These are phyloP conservation scores for Scutellaria baicalensis DNA, from an alignment of 257 asterid genomes.

Conservation along the genomic window DNA sequence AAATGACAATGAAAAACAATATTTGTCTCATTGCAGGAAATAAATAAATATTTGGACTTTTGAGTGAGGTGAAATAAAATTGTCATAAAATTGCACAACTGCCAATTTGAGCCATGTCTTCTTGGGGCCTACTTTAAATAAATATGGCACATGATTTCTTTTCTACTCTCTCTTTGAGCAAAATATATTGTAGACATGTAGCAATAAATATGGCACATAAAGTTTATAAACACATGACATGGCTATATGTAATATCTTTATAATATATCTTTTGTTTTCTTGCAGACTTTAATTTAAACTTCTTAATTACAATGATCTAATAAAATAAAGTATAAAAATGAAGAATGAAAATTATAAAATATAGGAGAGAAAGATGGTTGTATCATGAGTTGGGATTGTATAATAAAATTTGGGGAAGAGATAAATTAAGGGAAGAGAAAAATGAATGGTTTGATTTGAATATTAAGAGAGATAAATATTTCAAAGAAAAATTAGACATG, in stretches of 20 bases:
- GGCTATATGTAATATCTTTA: too few species aligned
- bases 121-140: conserved; percentile 23
- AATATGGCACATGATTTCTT: conserved; percentile 21
- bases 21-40: conserved; percentile 14
- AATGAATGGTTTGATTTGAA: not conserved
- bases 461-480: not conserved
- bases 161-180: not conserved
- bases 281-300: too few species aligned
- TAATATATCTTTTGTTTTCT: too few species aligned
- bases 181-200: not conserved
- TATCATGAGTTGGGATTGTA: too few species aligned
- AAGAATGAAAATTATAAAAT: too few species aligned
- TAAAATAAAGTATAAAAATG: too few species aligned
- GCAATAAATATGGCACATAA: conserved; percentile 21
- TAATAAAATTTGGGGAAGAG: too few species aligned
- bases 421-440: too few species aligned
- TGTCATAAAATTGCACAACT: conserved; percentile 10
- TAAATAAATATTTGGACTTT: not conserved
- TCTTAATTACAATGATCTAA: too few species aligned
- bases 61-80: not conserved
- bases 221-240: too few species aligned
- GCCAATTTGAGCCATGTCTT: conserved; percentile 10
- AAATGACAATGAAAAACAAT: conserved; percentile 25
- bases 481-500: not conserved
- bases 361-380: too few species aligned